These are phyloP conservation scores for Fennellomyces sp. DNA, from an alignment of 371 early-diverging fungal genomes.

Conservation along the genomic window DNA sequence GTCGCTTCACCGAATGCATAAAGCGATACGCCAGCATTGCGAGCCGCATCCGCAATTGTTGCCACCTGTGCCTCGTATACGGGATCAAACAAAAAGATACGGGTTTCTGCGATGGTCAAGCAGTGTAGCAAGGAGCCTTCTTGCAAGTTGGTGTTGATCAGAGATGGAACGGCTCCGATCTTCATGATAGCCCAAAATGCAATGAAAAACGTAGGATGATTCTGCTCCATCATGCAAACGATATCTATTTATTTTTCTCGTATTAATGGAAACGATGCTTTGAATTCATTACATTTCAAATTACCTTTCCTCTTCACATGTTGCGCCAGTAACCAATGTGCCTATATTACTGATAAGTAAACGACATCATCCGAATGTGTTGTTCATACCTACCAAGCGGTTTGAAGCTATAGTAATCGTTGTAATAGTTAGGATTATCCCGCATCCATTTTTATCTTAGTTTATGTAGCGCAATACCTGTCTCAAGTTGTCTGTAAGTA, in stretches of 20 bases:
- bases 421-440: too few relatives aligned
- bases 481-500: conserved; percentile 26
- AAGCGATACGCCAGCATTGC: conserved; percentile 8
- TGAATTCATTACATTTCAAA: too few relatives aligned
- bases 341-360: conserved; percentile 8
- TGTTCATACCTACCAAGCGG: conserved; percentile 15
- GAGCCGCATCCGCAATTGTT: conserved; percentile 5
- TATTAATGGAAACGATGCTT: too few relatives aligned
- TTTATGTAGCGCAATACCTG: too few relatives aligned
- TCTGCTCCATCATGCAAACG: conserved; percentile 35
- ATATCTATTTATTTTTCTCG: too few relatives aligned
- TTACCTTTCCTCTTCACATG: conserved; percentile 22
- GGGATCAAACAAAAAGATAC: conserved; percentile 31
- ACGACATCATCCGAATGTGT: neutral
- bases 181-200: conserved; percentile 27
- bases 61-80: conserved; percentile 20
- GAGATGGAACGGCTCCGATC: conserved; percentile 34
- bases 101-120: conserved; percentile 23
- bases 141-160: conserved; percentile 34
- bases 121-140: conserved; percentile 31
- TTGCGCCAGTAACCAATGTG: conserved; percentile 24
- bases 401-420: conserved; percentile 26
- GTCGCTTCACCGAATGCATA: conserved; percentile 33
- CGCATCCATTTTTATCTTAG: too few relatives aligned
- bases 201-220: conserved; percentile 31